Evolutionary conservation across 495 filamentous ascomycete species (phyloP), one percentile per base, ranked within the genome.

Genomic region (Penicillium crystallinum): DNA sequence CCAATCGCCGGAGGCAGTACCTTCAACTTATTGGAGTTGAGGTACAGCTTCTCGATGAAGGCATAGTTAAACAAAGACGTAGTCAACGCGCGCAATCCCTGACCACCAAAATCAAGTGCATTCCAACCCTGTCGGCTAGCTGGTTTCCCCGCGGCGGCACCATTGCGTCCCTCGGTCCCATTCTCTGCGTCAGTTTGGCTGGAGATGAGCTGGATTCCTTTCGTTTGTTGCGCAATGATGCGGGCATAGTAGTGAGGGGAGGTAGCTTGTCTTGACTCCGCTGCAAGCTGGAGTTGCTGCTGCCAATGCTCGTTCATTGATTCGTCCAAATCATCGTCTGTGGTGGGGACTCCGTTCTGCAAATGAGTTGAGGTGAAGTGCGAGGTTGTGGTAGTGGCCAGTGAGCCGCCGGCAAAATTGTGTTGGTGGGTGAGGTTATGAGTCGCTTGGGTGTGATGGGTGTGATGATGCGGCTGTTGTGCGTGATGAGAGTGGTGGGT

Each of bases 61-160:
- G 70, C 76, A 70, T 96, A 97, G 54, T 79, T 73, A 69, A 99
- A 99, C 38, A 99, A 73, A 17, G 85, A 78, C 7, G 80, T 67
- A 2, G 91, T 80, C 15, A 97, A 76, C 34, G 87, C 86, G 57
- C 89, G 87, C 27, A 99, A 71, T 27, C 90, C 91, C 72, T 97
- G 95, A 0, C 91, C 93, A 61, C 91, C 91, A 61, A 97, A 83
- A 75, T 99, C 93, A 37, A 99, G 71, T 37, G 89, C 87, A 59
- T 86, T 76, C 93, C 93, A 97, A 58, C 89, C 85, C 63, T 96
- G 90, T 47, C 88, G 75, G 52, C 84, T 74, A 18, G 78, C 69
- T 59, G 81, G 73, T 33, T 82, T 80, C 39, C 75, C 68, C 49
- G 78, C 76, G 37, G 70, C 55, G 66, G 80, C 64, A 63, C 80